Evolutionary conservation across 148 eudicot genomes (phyloP), one percentile per base, ranked within the genome.

Genomic region (Rhododendron vialii): DNA sequence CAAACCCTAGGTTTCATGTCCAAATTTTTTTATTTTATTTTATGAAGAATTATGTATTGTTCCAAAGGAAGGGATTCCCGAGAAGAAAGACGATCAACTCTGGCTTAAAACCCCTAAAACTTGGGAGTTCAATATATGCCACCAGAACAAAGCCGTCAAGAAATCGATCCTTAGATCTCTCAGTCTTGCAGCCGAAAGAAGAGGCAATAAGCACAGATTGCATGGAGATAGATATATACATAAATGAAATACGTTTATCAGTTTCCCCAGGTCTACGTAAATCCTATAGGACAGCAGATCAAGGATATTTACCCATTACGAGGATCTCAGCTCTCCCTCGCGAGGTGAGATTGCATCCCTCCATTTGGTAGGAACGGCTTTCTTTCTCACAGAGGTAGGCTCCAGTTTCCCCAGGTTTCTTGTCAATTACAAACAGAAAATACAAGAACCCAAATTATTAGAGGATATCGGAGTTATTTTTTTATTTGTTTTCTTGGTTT

Each of bases 131-230:
- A 82, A 15, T 26, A 47, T 83, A 67, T 83, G 85, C 85, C 78
- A 65, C 85, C 83, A 89, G 93, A 91, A 91, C 91, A 91, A 88
- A 80, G 90, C 91, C 65, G 4, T 74, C 91, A 89, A 91, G 92
- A 89, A 88, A 89, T 85, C 65, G 87, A 86, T 89, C 89, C 2
- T 2, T 3, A 87, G 90, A 88, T 87, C 91, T 87, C 79, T 82
- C 67, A 71, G 63, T 77, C 93, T 89, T 91, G 93, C 43, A 89
- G 91, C 93, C 88, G 91, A 89, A 88, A 91, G 90, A 63, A 59
- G 88, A 83, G 91, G 90, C 91, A 89, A 43, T 17, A 12, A n/a
- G 4, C 15, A n/a, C 2, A 6, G 12, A 15, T 33, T 7, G 28
- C 35, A 63, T 28, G n/a, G 4, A 17, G 38, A 51, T 14, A 30